phyloP scores from a whole-genome alignment of 2,329 filamentous ascomycete genomes.

The Diaporthe capsici region DNA sequence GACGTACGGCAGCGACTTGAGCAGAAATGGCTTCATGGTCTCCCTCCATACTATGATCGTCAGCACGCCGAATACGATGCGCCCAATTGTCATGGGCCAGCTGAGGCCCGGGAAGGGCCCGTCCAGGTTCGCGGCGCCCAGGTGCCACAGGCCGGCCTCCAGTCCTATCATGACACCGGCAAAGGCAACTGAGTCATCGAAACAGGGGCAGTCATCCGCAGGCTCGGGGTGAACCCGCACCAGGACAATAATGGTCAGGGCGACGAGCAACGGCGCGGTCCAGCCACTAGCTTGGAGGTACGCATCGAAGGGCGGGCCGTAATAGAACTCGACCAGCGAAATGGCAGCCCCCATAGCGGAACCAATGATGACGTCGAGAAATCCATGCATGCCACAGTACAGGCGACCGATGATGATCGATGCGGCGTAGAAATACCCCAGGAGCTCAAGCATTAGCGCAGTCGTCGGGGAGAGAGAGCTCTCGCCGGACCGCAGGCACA shows the following conservation, averaged over 20 bases:
- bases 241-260: conserved; percentile 78
- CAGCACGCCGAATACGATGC: conserved; percentile 84
- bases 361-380: conserved; percentile 89
- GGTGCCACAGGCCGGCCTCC: conserved; percentile 88
- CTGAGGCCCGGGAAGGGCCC: conserved; percentile 69
- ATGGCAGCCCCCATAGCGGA: conserved; percentile 80
- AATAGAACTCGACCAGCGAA: conserved; percentile 71
- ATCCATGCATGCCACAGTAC: conserved; percentile 99
- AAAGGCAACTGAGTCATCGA: conserved; percentile 95
- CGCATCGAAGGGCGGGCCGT: conserved; percentile 74
- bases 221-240: conserved; percentile 95
- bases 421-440: conserved; percentile 86
- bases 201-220: conserved; percentile 96
- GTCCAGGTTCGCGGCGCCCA: conserved; percentile 67
- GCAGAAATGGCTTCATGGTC: conserved; percentile 85
- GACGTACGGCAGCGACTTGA: conserved; percentile 84
- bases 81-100: conserved; percentile 71
- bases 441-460: conserved; percentile 73
- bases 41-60: conserved; percentile 93
- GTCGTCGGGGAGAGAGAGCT: conserved; percentile 71
- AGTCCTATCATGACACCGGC: conserved; percentile 90
- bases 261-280: conserved; percentile 74
- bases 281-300: conserved; percentile 78
- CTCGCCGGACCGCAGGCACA: conserved; percentile 77
- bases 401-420: conserved; percentile 93